These are phyloP conservation scores for Backusella parvicylindrica DNA, from an alignment of 192 early-diverging fungal species.

Conservation along the genomic window DNA sequence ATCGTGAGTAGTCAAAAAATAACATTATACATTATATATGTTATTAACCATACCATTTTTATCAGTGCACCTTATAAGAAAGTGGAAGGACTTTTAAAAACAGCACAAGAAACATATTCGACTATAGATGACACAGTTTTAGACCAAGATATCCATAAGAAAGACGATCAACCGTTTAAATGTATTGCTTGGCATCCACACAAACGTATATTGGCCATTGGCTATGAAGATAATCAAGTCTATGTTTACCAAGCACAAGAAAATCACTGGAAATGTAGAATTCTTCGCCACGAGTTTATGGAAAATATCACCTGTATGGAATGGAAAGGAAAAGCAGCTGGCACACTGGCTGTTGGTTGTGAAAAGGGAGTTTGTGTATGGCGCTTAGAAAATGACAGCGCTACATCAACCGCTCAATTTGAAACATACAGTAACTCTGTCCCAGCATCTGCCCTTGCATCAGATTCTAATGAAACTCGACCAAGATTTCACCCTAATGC, in stretches of 20 bases:
- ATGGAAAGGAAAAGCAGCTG: conserved; percentile 40
- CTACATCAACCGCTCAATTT: not conserved
- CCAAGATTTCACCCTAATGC: conserved; percentile 19
- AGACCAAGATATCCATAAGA: not conserved
- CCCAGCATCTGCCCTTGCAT: not conserved
- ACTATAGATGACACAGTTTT: not conserved
- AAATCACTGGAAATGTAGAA: conserved; percentile 43
- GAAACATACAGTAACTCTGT: not conserved
- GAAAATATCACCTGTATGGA: conserved; percentile 46
- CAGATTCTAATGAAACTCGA: not conserved
- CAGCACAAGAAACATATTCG: not conserved
- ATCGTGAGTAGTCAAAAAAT: not conserved
- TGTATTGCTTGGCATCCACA: conserved; percentile 78
- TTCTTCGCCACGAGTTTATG: conserved; percentile 39
- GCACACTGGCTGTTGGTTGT: conserved; percentile 45
- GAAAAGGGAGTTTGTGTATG: conserved; percentile 51
- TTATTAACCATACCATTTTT: not conserved
- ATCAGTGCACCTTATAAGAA: conserved; percentile 1
- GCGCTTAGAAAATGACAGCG: conserved; percentile 15
- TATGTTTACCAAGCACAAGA: conserved; percentile 67
- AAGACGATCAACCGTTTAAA: conserved; percentile 31
- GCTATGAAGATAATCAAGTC: conserved; percentile 60
- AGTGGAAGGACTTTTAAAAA: not conserved
- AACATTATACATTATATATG: not conserved
- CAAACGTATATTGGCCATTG: conserved; percentile 63